Conservation (phyloP, 257 asterid species). For the Knoxia roxburghii region DNA sequence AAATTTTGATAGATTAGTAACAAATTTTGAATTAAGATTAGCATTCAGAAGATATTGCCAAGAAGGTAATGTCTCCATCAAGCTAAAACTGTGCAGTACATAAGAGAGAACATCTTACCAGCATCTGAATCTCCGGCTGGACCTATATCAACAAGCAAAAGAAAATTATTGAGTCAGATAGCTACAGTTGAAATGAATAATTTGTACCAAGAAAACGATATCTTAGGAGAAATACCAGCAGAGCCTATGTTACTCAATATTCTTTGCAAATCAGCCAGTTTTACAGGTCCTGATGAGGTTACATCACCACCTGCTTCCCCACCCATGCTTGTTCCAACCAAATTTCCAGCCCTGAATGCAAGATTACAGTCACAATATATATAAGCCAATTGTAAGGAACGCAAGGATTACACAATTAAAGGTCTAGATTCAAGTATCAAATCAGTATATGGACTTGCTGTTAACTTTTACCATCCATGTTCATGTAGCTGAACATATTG, state of each 20-base stretch:
- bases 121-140: slow-evolving; percentile 79
- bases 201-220: slow-evolving; percentile 10
- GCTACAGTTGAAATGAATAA: slow-evolving; percentile 14
- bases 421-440: neutral
- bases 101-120: slow-evolving; percentile 40
- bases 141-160: slow-evolving; percentile 35
- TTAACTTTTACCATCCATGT: neutral
- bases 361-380: neutral
- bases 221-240: slow-evolving; percentile 37
- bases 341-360: slow-evolving; percentile 65
- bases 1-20: neutral
- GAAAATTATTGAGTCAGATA: slow-evolving; percentile 15
- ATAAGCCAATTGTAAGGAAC: neutral
- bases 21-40: neutral
- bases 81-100: neutral
- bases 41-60: neutral
- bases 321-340: slow-evolving; percentile 76
- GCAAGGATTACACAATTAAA: no score
- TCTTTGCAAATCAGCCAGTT: slow-evolving; percentile 83
- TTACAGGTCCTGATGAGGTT: slow-evolving; percentile 90
- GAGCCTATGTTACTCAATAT: slow-evolving; percentile 84
- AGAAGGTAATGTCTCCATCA: neutral
- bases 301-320: slow-evolving; percentile 75
- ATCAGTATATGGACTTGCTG: neutral
- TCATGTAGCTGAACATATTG: neutral